Evolutionary conservation across 2,329 filamentous ascomycete species (phyloP), one percentile per base, ranked within the genome.

Genomic region (Thielaviopsis populi): DNA sequence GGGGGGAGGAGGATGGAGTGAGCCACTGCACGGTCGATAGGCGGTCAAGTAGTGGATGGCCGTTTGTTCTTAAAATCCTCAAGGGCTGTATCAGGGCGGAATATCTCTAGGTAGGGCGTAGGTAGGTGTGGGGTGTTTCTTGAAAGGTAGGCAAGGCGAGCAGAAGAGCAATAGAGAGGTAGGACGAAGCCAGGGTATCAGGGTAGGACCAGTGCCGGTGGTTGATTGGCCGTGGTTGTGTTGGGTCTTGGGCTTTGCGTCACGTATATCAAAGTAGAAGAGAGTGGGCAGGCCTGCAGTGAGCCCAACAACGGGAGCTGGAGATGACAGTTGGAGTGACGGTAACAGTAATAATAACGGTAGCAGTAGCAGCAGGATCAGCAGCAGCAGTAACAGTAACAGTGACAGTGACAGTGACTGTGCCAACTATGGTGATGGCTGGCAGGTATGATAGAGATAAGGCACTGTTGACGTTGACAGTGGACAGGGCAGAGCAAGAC

Each of bases 241-340:
- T 30, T 54, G 50, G 17, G 50, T 54, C 50, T 10, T 54, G 30
- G 22, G 15, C 50, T 54, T 30, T 54, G 50, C 50, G 50, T 54
- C 11, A 54, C 50, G 50, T 54, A 33, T 54, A 33, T 54, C 50
- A 54, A 54, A 10, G 50, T 30, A 54, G 15, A 30, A 17, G 22
- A 54, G 24, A 19, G 43, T 48, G 43, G 22, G 50, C 24, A 54
- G 50, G 30, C 50, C 50, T 54, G 50, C 50, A 54, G 50, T 30
- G 50, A 13, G 11, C 22, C 30, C 50, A 54, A 54, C 50, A 54
- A 54, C 22, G 30, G 22, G 27, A 54, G 50, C 50, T 54, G 50
- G 50, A 54, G 22, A 54, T 54, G 50, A 17, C 50, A 54, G 50
- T 54, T 54, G 50, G 50, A 54, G 50, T 54, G 50, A 54, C 50